These are phyloP conservation scores for Colletotrichum sp. DNA, from an alignment of 2,329 filamentous ascomycete species.

Conservation along the genomic window DNA sequence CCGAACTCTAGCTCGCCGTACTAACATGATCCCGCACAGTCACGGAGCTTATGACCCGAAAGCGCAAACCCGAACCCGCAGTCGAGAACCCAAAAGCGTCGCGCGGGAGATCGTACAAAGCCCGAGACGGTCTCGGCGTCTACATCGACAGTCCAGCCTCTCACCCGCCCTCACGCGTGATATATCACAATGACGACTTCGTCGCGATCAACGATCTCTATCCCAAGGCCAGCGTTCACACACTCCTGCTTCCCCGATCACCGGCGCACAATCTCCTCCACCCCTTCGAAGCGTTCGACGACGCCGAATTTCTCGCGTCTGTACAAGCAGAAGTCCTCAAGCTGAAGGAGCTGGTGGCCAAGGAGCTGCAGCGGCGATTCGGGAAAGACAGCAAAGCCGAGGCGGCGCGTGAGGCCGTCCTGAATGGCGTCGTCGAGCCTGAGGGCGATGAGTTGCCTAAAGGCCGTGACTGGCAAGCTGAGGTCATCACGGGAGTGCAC, in stretches of 20 bases:
- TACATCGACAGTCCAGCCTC: constrained; percentile 71
- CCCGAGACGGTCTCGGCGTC: constrained; percentile 66
- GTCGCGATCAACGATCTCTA: constrained; percentile 83
- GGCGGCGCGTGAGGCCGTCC: constrained; percentile 66
- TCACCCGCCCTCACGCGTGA: constrained; percentile 64
- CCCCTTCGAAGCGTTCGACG: constrained; percentile 79
- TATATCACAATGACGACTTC: constrained; percentile 71
- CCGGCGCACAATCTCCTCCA: constrained; percentile 65
- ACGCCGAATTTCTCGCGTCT: constrained; percentile 69
- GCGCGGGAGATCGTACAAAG: constrained; percentile 42
- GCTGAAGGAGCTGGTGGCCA: constrained; percentile 70
- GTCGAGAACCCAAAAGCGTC: constrained; percentile 19
- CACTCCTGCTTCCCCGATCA: constrained; percentile 85
- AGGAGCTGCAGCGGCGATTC: constrained; percentile 75
- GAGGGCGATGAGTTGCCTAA: constrained; percentile 57
- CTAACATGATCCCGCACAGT: constrained; percentile 24
- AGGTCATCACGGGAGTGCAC: constrained; percentile 82
- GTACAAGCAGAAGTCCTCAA: constrained; percentile 66
- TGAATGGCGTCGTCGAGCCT: constrained; percentile 62
- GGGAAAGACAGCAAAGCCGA: constrained; percentile 70
- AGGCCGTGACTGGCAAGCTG: constrained; percentile 79
- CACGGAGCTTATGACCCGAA: constrained; percentile 41
- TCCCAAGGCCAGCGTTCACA: constrained; percentile 85
- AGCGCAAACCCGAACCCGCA: constrained; percentile 33
- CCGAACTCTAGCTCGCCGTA: background rate